Percentiles rank a stretch among this genome's conserved stretches.
phyloP scores from a whole-genome alignment of 768 basidiomycete species.

The Paxillus ammoniavirescens region DNA sequence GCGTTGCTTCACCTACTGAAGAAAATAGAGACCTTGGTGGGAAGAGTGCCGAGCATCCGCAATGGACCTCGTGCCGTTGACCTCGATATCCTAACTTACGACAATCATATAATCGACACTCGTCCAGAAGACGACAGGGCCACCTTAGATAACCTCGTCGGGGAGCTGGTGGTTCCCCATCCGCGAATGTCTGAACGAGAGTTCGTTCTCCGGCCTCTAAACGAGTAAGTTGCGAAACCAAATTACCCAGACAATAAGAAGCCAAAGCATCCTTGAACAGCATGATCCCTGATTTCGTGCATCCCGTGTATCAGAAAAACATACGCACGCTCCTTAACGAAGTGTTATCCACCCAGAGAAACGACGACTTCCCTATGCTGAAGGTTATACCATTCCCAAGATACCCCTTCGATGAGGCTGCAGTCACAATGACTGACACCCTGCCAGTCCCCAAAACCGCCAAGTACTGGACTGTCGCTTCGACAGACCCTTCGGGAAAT shows the following conservation, averaged over 20 bases:
- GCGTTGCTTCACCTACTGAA: slow-evolving; percentile 67
- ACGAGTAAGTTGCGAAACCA: slow-evolving; percentile 56
- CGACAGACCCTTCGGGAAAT: slow-evolving; percentile 10
- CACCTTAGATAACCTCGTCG: slow-evolving; percentile 57
- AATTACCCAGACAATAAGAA: neutral
- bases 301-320: slow-evolving; percentile 55
- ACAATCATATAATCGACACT: slow-evolving; percentile 56
- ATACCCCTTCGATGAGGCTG: slow-evolving; percentile 37
- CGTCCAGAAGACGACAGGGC: slow-evolving; percentile 44
- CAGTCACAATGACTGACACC: slow-evolving; percentile 2
- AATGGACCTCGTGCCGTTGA: slow-evolving; percentile 92
- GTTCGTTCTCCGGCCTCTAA: slow-evolving; percentile 86
- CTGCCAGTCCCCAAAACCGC: slow-evolving; percentile 19
- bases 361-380: slow-evolving; percentile 48
- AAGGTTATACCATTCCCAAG: slow-evolving; percentile 76
- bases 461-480: slow-evolving; percentile 25
- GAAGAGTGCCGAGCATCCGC: slow-evolving; percentile 72
- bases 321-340: slow-evolving; percentile 47
- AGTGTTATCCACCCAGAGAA: slow-evolving; percentile 31
- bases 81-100: slow-evolving; percentile 83
- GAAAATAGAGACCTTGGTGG: slow-evolving; percentile 67
- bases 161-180: slow-evolving; percentile 85
- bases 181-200: slow-evolving; percentile 79
- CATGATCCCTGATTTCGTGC: slow-evolving; percentile 73
- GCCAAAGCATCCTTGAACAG: slow-evolving; percentile 37